Evolutionary conservation across 2,329 filamentous ascomycete species (phyloP).

Genomic region (Cryoendolithus antarcticus): DNA sequence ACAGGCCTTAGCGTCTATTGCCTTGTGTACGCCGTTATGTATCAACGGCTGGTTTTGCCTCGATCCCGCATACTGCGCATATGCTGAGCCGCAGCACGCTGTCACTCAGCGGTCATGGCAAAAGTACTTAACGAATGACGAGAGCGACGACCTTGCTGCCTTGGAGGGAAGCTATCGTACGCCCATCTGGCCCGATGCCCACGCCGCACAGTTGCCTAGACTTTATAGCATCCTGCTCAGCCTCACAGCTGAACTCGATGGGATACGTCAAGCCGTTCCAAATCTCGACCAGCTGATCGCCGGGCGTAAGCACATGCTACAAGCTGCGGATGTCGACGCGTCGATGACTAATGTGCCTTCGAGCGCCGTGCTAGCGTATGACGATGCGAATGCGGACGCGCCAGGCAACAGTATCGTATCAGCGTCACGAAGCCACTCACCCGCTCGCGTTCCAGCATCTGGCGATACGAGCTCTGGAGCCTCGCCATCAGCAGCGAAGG

Average conservation of each 20-base stretch:
- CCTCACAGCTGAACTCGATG: conserved; percentile 30
- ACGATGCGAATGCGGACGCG: too few relatives aligned
- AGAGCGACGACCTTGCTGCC: conserved; percentile 14
- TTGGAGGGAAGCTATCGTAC: conserved; percentile 22
- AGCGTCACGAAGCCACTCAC: too few relatives aligned
- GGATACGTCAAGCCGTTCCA: conserved; percentile 31
- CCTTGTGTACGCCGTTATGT: conserved; percentile 70
- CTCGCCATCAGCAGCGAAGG: conserved; percentile 1
- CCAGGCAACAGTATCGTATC: too few relatives aligned
- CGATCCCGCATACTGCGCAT: conserved; percentile 10
- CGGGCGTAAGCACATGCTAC: conserved; percentile 38
- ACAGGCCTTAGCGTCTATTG: conserved; percentile 68
- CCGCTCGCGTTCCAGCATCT: too few relatives aligned
- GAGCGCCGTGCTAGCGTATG: too few relatives aligned
- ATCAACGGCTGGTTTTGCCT: conserved; percentile 83
- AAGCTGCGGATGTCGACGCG: conserved; percentile 31
- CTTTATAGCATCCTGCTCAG: conserved; percentile 31
- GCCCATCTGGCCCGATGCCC: conserved; percentile 24
- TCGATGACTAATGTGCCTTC: conserved; percentile 3
- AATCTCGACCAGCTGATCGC: conserved; percentile 37
- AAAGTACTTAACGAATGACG: conserved; percentile 22
- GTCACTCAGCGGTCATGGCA: conserved; percentile 20
- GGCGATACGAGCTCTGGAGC: conserved; percentile 3
- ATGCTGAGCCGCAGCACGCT: conserved; percentile 25
- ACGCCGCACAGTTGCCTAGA: conserved; percentile 21